A percentile compares a stretch with the other conserved stretches of the same genome.
phyloP scores from a whole-genome alignment of 495 filamentous ascomycete genomes.

The Trichoderma gamsii region DNA sequence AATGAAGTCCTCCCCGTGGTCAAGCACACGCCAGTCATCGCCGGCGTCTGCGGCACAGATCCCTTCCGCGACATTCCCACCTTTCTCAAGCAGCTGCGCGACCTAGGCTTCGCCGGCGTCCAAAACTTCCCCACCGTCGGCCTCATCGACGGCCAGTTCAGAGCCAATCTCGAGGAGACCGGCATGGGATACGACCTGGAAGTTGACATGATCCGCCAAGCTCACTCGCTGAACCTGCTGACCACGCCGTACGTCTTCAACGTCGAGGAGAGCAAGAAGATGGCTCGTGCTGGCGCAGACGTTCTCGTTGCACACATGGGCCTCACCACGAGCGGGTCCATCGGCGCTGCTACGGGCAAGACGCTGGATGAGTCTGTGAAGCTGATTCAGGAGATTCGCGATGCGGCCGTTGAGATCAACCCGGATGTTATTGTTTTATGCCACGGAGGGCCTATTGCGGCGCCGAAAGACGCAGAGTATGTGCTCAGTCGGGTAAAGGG shows the following conservation, averaged over 20 bases:
- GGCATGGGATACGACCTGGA: constrained; percentile 61
- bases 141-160: constrained; percentile 61
- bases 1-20: constrained; percentile 56
- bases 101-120: constrained; percentile 57
- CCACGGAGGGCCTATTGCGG: constrained; percentile 63
- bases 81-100: constrained; percentile 53
- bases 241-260: constrained; percentile 68
- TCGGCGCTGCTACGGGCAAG: constrained; percentile 56
- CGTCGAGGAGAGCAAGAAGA: constrained; percentile 49
- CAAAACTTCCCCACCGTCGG: constrained; percentile 73
- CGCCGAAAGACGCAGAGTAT: constrained; percentile 55
- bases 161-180: constrained; percentile 62
- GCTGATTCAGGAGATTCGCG: constrained; percentile 55
- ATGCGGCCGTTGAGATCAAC: constrained; percentile 50
- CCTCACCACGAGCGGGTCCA: constrained; percentile 56
- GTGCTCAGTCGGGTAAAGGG: constrained; percentile 53
- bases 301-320: constrained; percentile 66
- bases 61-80: constrained; percentile 52
- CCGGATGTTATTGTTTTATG: constrained; percentile 59
- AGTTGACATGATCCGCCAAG: constrained; percentile 56
- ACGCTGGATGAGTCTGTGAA: constrained; percentile 55
- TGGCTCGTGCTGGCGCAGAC: constrained; percentile 60
- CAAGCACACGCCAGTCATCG: constrained; percentile 54
- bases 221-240: constrained; percentile 51
- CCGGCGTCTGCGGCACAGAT: constrained; percentile 63